Percentiles rank a stretch among this genome's conserved stretches.
These are phyloP conservation scores for Allium fistulosum DNA, from an alignment of 106 monocot genomes.

Conservation along the genomic window DNA sequence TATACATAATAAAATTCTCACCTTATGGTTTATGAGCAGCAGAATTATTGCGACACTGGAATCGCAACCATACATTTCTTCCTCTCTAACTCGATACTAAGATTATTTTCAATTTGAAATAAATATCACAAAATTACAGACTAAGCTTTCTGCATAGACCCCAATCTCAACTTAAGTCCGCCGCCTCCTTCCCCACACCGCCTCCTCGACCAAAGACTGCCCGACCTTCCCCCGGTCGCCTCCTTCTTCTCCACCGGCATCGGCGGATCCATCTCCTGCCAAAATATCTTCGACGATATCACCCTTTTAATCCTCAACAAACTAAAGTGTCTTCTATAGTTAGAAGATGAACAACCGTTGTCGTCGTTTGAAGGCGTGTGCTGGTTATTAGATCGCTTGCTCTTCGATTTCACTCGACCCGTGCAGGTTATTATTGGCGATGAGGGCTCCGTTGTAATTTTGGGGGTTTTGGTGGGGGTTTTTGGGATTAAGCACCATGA, in stretches of 20 bases:
- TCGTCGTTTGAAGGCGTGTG: neutral
- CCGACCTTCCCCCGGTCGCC: neutral
- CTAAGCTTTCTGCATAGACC: neutral
- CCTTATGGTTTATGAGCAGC: too few relatives aligned
- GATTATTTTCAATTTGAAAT: too few relatives aligned
- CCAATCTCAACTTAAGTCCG: neutral
- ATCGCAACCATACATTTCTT: too few relatives aligned
- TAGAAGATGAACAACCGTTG: neutral
- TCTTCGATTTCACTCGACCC: too few relatives aligned
- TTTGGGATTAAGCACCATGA: neutral
- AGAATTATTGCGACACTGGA: too few relatives aligned
- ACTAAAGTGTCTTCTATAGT: neutral
- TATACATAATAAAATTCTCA: too few relatives aligned
- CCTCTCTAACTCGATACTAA: too few relatives aligned
- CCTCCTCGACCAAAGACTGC: neutral
- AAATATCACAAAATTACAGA: too few relatives aligned
- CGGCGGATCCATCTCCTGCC: constrained; percentile 4
- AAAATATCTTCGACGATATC: constrained; percentile 1
- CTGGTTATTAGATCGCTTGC: too few relatives aligned
- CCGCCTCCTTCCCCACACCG: neutral
- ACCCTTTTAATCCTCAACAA: constrained; percentile 1
- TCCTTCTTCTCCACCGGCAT: constrained; percentile 5
- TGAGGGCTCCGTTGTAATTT: neutral
- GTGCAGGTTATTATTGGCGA: constrained; percentile 3
- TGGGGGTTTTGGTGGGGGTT: constrained; percentile 1